Evolutionary conservation across 2,329 filamentous ascomycete genomes (phyloP).

Genomic region (Shiraia sp.): DNA sequence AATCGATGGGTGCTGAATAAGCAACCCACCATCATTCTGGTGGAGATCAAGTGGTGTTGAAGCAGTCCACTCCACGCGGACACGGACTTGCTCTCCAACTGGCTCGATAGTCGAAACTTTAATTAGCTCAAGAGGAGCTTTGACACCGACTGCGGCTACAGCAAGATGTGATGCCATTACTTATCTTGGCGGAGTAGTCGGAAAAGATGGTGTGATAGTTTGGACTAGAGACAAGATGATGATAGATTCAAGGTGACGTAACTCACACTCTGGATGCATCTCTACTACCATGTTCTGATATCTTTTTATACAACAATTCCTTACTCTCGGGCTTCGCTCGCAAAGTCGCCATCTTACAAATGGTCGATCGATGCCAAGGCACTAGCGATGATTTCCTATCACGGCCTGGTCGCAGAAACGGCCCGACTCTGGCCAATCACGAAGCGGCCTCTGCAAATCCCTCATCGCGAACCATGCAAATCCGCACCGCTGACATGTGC

Average conservation of each 20-base stretch:
- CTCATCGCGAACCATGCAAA: neutral
- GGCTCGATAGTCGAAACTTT: conserved; percentile 43
- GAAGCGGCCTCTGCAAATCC: too few species aligned
- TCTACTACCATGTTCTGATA: too few species aligned
- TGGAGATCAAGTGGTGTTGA: conserved; percentile 66
- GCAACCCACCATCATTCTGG: conserved; percentile 62
- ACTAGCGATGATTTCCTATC: conserved; percentile 10
- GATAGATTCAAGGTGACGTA: neutral
- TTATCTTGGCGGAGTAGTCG: neutral
- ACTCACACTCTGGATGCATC: too few species aligned
- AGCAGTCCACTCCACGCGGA: conserved; percentile 62
- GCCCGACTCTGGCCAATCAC: too few species aligned
- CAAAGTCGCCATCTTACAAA: conserved; percentile 5
- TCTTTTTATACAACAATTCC: neutral
- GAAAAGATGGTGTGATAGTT: neutral
- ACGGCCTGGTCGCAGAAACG: neutral
- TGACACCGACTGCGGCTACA: conserved; percentile 46
- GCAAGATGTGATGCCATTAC: conserved; percentile 44
- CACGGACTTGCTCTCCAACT: conserved; percentile 53
- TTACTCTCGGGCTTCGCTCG: neutral
- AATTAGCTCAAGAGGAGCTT: conserved; percentile 41
- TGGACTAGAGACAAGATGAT: neutral
- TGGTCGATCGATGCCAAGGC: neutral
- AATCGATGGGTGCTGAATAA: conserved; percentile 56
- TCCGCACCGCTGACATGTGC: too few species aligned